Conservation (phyloP, 352 stramenopile genomes). For the Phytopythium sindhum region DNA sequence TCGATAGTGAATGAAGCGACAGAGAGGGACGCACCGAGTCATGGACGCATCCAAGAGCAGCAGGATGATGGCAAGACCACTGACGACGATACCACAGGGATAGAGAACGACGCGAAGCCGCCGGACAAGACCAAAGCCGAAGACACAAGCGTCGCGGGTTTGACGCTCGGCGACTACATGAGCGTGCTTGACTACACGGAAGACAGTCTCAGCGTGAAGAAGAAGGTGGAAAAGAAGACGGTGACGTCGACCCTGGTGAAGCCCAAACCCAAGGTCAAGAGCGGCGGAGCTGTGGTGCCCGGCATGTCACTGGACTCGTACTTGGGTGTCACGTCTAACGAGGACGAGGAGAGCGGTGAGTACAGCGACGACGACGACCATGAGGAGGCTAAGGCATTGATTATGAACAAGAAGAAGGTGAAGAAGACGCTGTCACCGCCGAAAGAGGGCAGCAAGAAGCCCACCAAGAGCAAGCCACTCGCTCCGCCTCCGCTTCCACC, state of each 20-base stretch:
- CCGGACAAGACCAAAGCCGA: conserved; percentile 8
- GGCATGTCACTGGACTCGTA: conserved; percentile 69
- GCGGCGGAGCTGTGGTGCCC: conserved; percentile 25
- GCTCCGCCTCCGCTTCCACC: not conserved
- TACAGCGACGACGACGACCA: conserved; percentile 10
- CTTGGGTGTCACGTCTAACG: conserved; percentile 31
- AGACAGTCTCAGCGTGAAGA: conserved; percentile 3
- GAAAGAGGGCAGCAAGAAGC: conserved; percentile 13
- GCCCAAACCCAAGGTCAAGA: conserved; percentile 13
- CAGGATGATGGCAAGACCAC: conserved; percentile 39
- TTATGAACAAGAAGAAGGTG: conserved; percentile 30
- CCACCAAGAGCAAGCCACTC: conserved; percentile 11
- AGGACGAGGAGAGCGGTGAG: conserved; percentile 4
- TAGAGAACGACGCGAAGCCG: not conserved
- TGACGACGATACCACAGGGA: conserved; percentile 10
- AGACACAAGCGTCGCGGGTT: conserved; percentile 30
- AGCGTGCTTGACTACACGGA: conserved; percentile 31
- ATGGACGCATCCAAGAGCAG: conserved; percentile 5
- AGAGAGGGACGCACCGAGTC: conserved; percentile 20
- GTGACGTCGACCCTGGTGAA: not conserved
- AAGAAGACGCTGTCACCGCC: conserved; percentile 19
- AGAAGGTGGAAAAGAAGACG: conserved; percentile 6
- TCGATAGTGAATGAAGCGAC: conserved; percentile 10
- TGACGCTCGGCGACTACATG: conserved; percentile 64
- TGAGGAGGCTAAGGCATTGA: conserved; percentile 23